phyloP scores from a whole-genome alignment of 257 asterid species.

The Agastache rugosa region DNA sequence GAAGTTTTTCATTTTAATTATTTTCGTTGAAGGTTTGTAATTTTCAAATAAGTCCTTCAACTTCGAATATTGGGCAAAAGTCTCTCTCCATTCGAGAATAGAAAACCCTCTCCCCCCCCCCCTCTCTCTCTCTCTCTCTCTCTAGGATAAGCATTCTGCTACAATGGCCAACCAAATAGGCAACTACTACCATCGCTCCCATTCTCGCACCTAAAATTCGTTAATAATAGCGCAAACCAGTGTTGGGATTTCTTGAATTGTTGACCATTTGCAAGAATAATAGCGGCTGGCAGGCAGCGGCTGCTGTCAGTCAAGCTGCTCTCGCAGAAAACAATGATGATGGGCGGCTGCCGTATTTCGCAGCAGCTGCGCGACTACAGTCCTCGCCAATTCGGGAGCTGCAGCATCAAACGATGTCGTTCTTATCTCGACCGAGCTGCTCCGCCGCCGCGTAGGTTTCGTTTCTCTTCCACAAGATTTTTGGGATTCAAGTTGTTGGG shows the following conservation, averaged over 20 bases:
- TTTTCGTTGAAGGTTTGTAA: background rate
- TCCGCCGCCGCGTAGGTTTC: constrained; percentile 36
- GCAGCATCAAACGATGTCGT: constrained; percentile 25
- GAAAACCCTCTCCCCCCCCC: background rate
- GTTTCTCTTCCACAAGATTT: constrained; percentile 31
- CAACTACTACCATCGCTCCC: background rate
- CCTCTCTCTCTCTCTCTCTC: background rate
- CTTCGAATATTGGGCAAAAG: background rate
- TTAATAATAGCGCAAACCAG: no score
- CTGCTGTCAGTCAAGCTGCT: constrained; percentile 10
- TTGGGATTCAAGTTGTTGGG: constrained; percentile 36
- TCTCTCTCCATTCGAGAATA: background rate
- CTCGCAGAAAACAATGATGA: constrained; percentile 33
- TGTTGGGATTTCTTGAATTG: background rate
- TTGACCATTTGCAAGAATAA: background rate
- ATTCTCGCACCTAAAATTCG: background rate
- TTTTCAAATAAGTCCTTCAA: background rate
- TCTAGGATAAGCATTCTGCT: constrained; percentile 22
- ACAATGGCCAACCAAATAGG: constrained; percentile 21
- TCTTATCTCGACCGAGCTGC: constrained; percentile 16
- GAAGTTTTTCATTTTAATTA: background rate
- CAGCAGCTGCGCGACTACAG: constrained; percentile 52
- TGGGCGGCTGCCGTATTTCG: constrained; percentile 48
- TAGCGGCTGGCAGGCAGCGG: constrained; percentile 12
- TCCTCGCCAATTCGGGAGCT: constrained; percentile 47